Base-by-base conservation (phyloP, 1,139 yeast genomes). In the Trichomonascaceae sp. region DNA sequence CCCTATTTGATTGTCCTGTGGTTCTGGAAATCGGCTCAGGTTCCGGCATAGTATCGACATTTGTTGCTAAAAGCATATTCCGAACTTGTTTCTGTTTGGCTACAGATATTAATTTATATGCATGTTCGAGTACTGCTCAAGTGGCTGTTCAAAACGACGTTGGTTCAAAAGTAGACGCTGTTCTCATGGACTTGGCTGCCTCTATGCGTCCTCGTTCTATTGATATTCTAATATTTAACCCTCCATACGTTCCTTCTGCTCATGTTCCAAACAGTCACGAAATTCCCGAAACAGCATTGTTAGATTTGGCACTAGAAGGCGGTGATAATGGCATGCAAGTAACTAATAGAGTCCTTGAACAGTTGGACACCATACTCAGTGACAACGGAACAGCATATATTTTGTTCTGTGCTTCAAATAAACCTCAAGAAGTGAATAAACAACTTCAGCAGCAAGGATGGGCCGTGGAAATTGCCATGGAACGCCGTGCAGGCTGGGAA, bases 401-500 rank as follows among this genome's bases (percentile, higher is more conserved):
- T 10, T 63, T 82, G 48, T 87, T 93, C 63, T 91, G 98, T 68
- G 96, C 96, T 10, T 74, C 96, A 58, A 93, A 93, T 66, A 79
- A 83, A 45, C 98, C 97, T 0, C 81, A 79, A 5, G 58, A 66
- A 3, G 87, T 90, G 1, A 77, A 78, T 0, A 60, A 66, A 12
- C 49, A 52, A 6, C 84, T 89, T 85, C 57, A 63, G 27, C 49
- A 55, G 1, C 62, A 64, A 13, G 84, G 84, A 0, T 88, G 95
- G 95, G 55, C 55, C 0, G 82, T 79, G 0, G 73, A 74, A 5
- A 61, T 70, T 20, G 73, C 87, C 1, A 76, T 82, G 8, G 74
- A 77, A 52, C 75, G 96, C 54, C 87, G 87, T 63, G 96, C 97
- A 0, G 98, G 98, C 0, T 89, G 97, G 96, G 99, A 93, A 69